Conservation (phyloP, 2,329 filamentous ascomycete genomes). For the Phialophora tarda region DNA sequence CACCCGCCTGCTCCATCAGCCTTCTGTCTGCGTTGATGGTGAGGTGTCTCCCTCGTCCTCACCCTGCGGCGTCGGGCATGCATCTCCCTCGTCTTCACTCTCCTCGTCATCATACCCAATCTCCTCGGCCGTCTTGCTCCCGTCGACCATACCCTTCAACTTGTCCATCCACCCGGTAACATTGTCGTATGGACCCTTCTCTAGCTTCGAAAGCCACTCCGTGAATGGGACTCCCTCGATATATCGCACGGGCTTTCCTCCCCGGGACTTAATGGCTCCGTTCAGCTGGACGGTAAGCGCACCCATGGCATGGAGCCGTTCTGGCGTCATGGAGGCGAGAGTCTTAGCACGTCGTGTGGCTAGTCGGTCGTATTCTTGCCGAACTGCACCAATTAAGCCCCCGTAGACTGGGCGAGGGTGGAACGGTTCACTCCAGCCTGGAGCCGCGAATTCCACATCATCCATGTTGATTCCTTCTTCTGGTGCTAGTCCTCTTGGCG, state of each 20-base stretch:
- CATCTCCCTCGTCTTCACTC: slow-evolving; percentile 18
- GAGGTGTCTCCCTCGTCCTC: slow-evolving; percentile 8
- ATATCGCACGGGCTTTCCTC: slow-evolving; percentile 22
- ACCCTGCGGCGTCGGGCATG: slow-evolving; percentile 21
- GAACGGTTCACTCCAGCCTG: no score
- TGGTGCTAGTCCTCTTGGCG: background rate
- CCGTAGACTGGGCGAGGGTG: background rate
- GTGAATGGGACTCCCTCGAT: slow-evolving; percentile 19
- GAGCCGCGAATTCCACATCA: background rate
- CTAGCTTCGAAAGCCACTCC: slow-evolving; percentile 11
- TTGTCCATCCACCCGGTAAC: slow-evolving; percentile 3
- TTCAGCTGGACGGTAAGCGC: slow-evolving; percentile 5
- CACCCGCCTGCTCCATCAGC: background rate
- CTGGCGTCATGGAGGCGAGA: background rate
- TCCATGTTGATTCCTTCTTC: background rate
- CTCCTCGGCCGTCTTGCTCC: slow-evolving; percentile 11
- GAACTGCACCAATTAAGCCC: background rate
- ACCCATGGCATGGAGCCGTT: slow-evolving; percentile 4
- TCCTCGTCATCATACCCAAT: slow-evolving; percentile 31
- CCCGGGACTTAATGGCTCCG: background rate
- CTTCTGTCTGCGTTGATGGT: background rate
- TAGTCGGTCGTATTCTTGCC: background rate
- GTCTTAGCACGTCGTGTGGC: background rate
- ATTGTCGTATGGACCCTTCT: background rate
- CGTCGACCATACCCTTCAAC: slow-evolving; percentile 19